Evolutionary conservation across 495 filamentous ascomycete species (phyloP).

Genomic region (Podospora sp.): DNA sequence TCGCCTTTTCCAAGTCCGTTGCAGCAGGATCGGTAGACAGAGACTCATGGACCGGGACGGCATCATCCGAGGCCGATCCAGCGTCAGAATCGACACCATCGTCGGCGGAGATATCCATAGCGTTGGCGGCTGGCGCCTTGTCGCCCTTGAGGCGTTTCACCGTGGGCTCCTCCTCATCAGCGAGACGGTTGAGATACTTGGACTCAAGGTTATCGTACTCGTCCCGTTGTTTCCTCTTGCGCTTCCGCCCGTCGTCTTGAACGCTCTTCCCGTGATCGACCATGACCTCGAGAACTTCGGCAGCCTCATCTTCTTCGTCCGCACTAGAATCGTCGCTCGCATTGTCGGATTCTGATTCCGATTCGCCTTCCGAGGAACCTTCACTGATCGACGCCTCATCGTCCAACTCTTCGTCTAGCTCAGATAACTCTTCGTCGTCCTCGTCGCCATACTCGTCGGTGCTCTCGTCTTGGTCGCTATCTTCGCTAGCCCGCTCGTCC

Average conservation of each 20-base stretch:
- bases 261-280: conserved; percentile 27
- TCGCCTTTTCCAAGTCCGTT: conserved; percentile 77
- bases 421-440: neutral
- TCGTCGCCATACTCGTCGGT: conserved; percentile 38
- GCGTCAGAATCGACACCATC: conserved; percentile 34
- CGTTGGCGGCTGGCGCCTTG: conserved; percentile 31
- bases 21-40: conserved; percentile 45
- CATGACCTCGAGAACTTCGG: conserved; percentile 35
- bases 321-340: conserved; percentile 39
- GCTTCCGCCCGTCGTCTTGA: conserved; percentile 48
- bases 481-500: conserved; percentile 11
- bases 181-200: conserved; percentile 75
- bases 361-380: conserved; percentile 33
- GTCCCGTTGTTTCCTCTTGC: conserved; percentile 76
- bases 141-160: conserved; percentile 50
- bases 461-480: conserved; percentile 26
- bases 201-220: conserved; percentile 78
- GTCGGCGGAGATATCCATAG: conserved; percentile 23
- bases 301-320: conserved; percentile 43
- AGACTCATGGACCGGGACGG: conserved; percentile 54
- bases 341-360: conserved; percentile 48
- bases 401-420: conserved; percentile 26
- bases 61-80: conserved; percentile 33
- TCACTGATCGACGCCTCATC: conserved; percentile 3
- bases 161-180: conserved; percentile 51